Percentiles rank a stretch among this genome's conserved stretches.
Evolutionary conservation across 768 basidiomycete species (phyloP).

Genomic region (Ramaria sp.): DNA sequence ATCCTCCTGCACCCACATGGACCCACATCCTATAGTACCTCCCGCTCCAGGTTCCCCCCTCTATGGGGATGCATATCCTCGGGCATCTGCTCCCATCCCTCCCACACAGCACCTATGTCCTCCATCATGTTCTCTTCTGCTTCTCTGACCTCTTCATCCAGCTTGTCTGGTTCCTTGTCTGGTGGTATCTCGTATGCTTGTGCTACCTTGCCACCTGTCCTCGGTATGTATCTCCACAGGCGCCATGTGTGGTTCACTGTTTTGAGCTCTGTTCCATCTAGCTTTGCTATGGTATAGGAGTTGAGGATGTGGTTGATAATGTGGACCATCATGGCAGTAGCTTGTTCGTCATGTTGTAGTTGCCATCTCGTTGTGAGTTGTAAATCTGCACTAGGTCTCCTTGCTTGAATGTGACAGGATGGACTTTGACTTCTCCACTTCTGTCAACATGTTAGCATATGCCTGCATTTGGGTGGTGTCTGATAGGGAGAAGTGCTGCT

Average conservation of each 20-base stretch:
- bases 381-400: slow-evolving; percentile 25
- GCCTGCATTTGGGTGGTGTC: slow-evolving; percentile 23
- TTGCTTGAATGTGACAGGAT: slow-evolving; percentile 17
- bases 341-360: slow-evolving; percentile 19
- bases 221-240: background rate
- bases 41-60: no score
- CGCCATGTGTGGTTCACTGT: background rate
- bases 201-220: background rate
- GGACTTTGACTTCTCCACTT: slow-evolving; percentile 15
- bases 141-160: background rate
- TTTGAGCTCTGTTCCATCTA: background rate
- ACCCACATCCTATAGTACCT: no score
- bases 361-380: slow-evolving; percentile 16
- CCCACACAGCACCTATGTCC: no score
- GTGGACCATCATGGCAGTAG: slow-evolving; percentile 22
- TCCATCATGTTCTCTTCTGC: background rate
- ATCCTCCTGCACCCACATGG: no score
- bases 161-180: background rate
- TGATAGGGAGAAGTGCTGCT: slow-evolving; percentile 20
- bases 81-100: no score
- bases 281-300: background rate
- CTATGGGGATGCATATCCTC: no score
- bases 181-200: background rate
- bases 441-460: slow-evolving; percentile 14
- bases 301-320: background rate